Evolutionary conservation across 371 early-diverging fungal genomes (phyloP).

Genomic region (Mortierella sp.): DNA sequence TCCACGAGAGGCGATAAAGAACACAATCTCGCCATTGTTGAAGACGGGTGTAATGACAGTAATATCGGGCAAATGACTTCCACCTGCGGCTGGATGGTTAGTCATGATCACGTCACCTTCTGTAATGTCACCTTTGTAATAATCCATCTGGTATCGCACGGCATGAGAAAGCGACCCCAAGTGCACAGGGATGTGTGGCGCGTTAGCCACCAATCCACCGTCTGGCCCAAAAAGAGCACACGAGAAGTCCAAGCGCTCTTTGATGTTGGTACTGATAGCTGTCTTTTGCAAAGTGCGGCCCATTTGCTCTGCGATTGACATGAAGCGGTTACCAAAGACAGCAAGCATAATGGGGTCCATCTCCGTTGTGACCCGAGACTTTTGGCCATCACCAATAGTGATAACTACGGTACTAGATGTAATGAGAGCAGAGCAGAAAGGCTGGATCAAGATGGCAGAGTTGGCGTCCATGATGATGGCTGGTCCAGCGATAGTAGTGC

Average conservation of each 20-base stretch:
- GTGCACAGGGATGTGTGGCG: constrained; percentile 97
- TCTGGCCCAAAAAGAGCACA: constrained; percentile 97
- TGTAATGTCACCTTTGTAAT: constrained; percentile 69
- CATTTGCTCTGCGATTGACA: constrained; percentile 99
- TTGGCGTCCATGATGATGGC: constrained; percentile 91
- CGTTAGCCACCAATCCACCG: constrained; percentile 91
- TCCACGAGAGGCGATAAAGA: constrained; percentile 95
- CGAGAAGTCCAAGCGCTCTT: constrained; percentile 96
- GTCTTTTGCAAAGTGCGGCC: constrained; percentile 95
- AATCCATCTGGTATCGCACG: constrained; percentile 88
- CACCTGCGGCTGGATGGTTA: constrained; percentile 97
- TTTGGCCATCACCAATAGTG: constrained; percentile 63
- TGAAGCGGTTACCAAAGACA: constrained; percentile 96
- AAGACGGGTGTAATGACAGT: constrained; percentile 98
- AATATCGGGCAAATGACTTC: constrained; percentile 96
- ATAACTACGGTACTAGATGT: constrained; percentile 87
- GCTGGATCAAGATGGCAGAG: constrained; percentile 90
- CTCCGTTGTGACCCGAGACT: constrained; percentile 65
- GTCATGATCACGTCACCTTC: constrained; percentile 96
- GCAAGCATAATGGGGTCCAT: constrained; percentile 90
- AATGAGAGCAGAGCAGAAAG: constrained; percentile 79
- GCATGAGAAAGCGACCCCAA: constrained; percentile 95
- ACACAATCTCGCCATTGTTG: constrained; percentile 80
- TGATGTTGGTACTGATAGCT: constrained; percentile 95
- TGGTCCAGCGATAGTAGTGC: constrained; percentile 84